Base-by-base conservation (phyloP, 352 stramenopile species). In the Globisporangium camurandrum region DNA sequence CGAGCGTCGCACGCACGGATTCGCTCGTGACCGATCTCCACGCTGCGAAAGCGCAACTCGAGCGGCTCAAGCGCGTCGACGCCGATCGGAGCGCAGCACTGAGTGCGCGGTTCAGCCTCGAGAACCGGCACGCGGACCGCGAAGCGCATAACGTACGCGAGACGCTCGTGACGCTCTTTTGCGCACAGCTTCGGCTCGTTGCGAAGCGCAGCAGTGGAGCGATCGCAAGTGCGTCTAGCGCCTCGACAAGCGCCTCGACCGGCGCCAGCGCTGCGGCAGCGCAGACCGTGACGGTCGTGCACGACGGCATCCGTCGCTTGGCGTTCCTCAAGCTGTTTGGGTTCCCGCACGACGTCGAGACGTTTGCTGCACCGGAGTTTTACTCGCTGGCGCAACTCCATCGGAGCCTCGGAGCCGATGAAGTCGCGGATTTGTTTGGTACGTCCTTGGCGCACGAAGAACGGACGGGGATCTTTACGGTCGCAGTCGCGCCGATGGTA, bases 401-500 rank as follows among this genome's bases (percentile, higher is more conserved):
- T 1, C 68, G 77, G 37, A 66, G 54, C 17, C 31, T 87, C 2
- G 61, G 66, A n/a, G 61, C 74, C 46, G 64, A 77, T 4, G 64
- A 84, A n/a, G 61, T 87, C 14, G 12, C 50, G 5, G 67, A 84
- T n/a, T 22, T 92, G 20, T 92, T 92, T 59, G 81, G 78, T 24
- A 80, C 65, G 39, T 61, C 66, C 16, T 51, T 92, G 9, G 71
- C 49, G 22, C 75, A 86, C 20, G 78, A 92, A 70, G 81, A 92
- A 41, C 81, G 81, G 9, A 59, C 76, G 3, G 78, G 81, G 1
- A 50, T 88, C 3, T 81, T 84, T 46, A 67, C 84, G 31, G 72
- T 88, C 16, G 81, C 66, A 0, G 49, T 49, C 0, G 64, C 66
- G 26, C 77, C 78, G 0, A 88, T 92, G 69, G 80, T 92, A 68